Evolutionary conservation across 495 filamentous ascomycete genomes (phyloP), one percentile per base, ranked within the genome.

Genomic region (Neurospora sp.): DNA sequence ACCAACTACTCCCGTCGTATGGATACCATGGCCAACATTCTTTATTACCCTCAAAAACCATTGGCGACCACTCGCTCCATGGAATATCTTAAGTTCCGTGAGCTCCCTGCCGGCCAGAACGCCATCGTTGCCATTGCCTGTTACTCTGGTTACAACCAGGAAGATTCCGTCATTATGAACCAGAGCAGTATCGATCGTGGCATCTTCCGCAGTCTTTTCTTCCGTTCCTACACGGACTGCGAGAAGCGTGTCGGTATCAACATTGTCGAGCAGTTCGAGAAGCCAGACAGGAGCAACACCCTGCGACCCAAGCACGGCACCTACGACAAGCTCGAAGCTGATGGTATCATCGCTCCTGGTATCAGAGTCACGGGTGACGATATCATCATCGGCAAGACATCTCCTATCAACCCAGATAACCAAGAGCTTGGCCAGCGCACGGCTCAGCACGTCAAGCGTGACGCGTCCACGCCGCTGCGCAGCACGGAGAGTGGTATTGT

Each of bases 101-200:
- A 99, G 82, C 84, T 99, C 71, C 96, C 96, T 3, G 96, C 96
- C 36, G 96, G 96, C 8, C 96, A 99, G 83, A 99, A 99, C 77
- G 96, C 96, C 28, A 98, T 99, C 77, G 96, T 99, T 15, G 96
- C 96, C 42, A 98, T 99, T 85, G 88, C 92, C 66, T 94, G 92
- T 81, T 99, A 98, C 83, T 97, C 94, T 19, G 96, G 96, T n/a
- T 99, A 98, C 87, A 98, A 99, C 81, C 96, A 98, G 82, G 96
- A 99, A 93, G 96, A 99, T 89, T 98, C 96, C 31, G 96, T 99
- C 71, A 96, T 99, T 76, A 98, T 99, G 96, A 99, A 98, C 83
- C 96, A 99, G 82, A 96, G 93, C 84, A 96, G 93, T 76, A 98
- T 98, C 77, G 96, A 99, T 78, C 92, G 96, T 73, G 96, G 96